phyloP scores from a whole-genome alignment of 768 basidiomycete species.

The Hypsizygus marmoreus region DNA sequence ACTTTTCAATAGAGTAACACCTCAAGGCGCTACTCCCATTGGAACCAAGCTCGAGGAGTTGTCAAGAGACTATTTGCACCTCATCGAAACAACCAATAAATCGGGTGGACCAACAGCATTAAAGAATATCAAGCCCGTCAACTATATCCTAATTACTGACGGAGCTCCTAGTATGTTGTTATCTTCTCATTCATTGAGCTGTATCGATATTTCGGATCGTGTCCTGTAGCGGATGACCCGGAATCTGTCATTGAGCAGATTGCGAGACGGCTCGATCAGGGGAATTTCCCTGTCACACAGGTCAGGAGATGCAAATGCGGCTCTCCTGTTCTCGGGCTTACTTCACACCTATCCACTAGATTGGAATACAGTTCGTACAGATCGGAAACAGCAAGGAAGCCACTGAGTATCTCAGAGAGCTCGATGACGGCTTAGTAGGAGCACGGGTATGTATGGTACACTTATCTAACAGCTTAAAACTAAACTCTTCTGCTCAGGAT shows the following conservation, averaged over 20 bases:
- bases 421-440: slow-evolving; percentile 58
- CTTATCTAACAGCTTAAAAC: slow-evolving; percentile 11
- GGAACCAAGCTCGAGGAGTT: slow-evolving; percentile 35
- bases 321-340: background rate
- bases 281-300: slow-evolving; percentile 54
- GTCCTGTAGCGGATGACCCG: slow-evolving; percentile 49
- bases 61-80: slow-evolving; percentile 26
- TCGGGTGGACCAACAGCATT: slow-evolving; percentile 18
- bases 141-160: slow-evolving; percentile 64
- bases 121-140: slow-evolving; percentile 52
- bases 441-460: slow-evolving; percentile 44
- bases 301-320: slow-evolving; percentile 27
- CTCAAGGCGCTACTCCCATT: slow-evolving; percentile 48
- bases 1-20: slow-evolving; percentile 47
- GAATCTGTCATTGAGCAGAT: slow-evolving; percentile 46
- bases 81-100: slow-evolving; percentile 29
- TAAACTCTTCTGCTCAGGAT: slow-evolving; percentile 39
- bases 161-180: slow-evolving; percentile 54
- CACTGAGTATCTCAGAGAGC: slow-evolving; percentile 48
- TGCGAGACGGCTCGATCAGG: slow-evolving; percentile 52
- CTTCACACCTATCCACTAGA: slow-evolving; percentile 34
- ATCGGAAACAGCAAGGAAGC: slow-evolving; percentile 48
- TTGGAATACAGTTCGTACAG: slow-evolving; percentile 75
- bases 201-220: slow-evolving; percentile 1
- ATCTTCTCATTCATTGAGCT: background rate